phyloP scores from a whole-genome alignment of 192 early-diverging fungal species.

The Piromyces sp. region DNA sequence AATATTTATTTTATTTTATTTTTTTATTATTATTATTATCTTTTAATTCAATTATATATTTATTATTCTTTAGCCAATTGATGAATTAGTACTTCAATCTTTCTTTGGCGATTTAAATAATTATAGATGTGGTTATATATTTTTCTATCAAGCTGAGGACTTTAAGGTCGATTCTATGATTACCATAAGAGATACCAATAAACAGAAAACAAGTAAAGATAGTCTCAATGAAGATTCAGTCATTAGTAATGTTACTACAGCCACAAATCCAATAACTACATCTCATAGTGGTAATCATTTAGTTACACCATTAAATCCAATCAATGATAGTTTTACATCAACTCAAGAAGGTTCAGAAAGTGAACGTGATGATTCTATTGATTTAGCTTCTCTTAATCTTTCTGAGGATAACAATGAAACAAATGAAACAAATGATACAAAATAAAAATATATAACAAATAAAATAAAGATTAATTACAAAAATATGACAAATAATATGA shows the following conservation, averaged over 20 bases:
- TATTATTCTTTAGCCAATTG: slow-evolving; percentile 24
- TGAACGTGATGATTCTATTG: background rate
- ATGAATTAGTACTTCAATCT: slow-evolving; percentile 55
- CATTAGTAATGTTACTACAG: background rate
- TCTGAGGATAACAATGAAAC: background rate
- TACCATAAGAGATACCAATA: background rate
- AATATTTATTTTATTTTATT: too few relatives aligned
- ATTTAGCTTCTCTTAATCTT: background rate
- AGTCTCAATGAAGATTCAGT: background rate
- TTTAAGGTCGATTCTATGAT: background rate
- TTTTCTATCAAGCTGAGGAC: slow-evolving; percentile 51
- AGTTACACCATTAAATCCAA: background rate
- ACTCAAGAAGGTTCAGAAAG: background rate
- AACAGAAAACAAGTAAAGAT: background rate
- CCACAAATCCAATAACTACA: background rate
- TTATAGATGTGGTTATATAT: slow-evolving; percentile 58
- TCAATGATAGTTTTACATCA: background rate
- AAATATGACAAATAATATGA: too few relatives aligned
- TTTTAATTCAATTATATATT: too few relatives aligned
- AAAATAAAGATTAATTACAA: too few relatives aligned
- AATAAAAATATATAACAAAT: too few relatives aligned
- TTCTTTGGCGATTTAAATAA: slow-evolving; percentile 64
- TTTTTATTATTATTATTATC: too few relatives aligned
- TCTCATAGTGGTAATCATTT: background rate
- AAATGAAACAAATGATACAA: too few relatives aligned